Evolutionary conservation across 2,329 filamentous ascomycete species (phyloP), one percentile per base, ranked within the genome.

Genomic region (Hypoxylon sp.): DNA sequence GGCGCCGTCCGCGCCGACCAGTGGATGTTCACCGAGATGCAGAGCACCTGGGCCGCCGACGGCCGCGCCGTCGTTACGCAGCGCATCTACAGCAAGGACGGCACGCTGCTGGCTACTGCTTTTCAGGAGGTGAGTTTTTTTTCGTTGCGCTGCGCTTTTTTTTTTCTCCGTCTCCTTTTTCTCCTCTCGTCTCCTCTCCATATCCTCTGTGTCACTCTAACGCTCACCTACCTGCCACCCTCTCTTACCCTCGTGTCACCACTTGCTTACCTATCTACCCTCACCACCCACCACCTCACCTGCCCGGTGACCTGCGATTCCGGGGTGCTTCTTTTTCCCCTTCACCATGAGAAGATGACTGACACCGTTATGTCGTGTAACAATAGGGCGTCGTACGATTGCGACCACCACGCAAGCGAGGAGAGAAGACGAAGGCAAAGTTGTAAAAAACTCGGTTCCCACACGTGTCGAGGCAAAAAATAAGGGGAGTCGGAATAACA

Each of bases 1-100:
- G 73, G 75, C 57, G 74, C 73, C 55, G 82, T 88, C 53, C 78
- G 76, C 66, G 85, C 84, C 3, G 86, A 88, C 67, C 84, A 92
- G 74, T 93, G 90, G 90, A 88, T 92, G 83, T 86, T 91, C 66
- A 84, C 82, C 17, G 90, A 93, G 78, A 91, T 91, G 83, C 84
- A 90, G 74, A 91, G 86, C 52, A 89, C 90, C 0, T 95, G 91
- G 90, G 83, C 88, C 2, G 90, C 88, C 1, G 88, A 92, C 68
- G 90, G 90, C 3, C 81, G 91, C 58, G 91, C 89, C 0, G 79
- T 94, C 15, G 91, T 94, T 35, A 84, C 83, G 66, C 89, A 92
- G 79, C 83, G 85, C 73, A 89, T 94, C 59, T 93, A 87, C 72
- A 81, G 83, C 21, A 79, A 78, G 64, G 87, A 92, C 60, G 91